phyloP scores from a whole-genome alignment of 768 basidiomycete genomes.

The Podaxis mareebaensis region DNA sequence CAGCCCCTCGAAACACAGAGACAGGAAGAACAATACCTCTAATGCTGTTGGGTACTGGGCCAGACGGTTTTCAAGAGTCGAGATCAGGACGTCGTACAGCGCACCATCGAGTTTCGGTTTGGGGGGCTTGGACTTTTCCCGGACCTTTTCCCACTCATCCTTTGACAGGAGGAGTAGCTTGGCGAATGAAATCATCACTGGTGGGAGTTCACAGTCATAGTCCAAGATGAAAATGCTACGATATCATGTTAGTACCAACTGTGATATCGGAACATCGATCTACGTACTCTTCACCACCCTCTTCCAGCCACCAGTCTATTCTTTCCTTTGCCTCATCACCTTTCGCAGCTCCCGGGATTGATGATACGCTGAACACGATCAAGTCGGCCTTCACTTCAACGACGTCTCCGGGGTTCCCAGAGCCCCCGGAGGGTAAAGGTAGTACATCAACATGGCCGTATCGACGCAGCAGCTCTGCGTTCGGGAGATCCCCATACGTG shows the following conservation, averaged over 20 bases:
- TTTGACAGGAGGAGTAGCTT: conserved; percentile 59
- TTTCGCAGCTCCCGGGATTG: conserved; percentile 18
- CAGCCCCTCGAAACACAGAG: conserved; percentile 6
- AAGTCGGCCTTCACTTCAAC: conserved; percentile 77
- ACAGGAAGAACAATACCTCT: conserved; percentile 44
- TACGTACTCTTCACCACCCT: conserved; percentile 84
- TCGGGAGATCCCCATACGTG: conserved; percentile 92
- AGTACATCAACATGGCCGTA: conserved; percentile 92
- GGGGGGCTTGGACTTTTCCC: conserved; percentile 68
- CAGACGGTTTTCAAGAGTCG: conserved; percentile 52
- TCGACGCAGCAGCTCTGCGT: conserved; percentile 88
- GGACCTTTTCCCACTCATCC: conserved; percentile 60
- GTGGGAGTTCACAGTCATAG: conserved; percentile 50
- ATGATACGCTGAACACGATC: conserved; percentile 45
- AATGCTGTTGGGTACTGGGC: conserved; percentile 57
- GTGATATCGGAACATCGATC: neutral
- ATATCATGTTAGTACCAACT: neutral
- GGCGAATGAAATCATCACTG: conserved; percentile 61
- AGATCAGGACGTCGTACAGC: conserved; percentile 46
- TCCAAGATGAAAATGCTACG: conserved; percentile 58
- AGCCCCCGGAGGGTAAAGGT: conserved; percentile 45
- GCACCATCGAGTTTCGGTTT: conserved; percentile 61
- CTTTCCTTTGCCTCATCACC: conserved; percentile 48
- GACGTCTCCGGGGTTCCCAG: conserved; percentile 80
- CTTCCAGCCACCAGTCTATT: conserved; percentile 93